Evolutionary conservation across 306 rosid genomes (phyloP).

Genomic region (Dalbergia cultrata): DNA sequence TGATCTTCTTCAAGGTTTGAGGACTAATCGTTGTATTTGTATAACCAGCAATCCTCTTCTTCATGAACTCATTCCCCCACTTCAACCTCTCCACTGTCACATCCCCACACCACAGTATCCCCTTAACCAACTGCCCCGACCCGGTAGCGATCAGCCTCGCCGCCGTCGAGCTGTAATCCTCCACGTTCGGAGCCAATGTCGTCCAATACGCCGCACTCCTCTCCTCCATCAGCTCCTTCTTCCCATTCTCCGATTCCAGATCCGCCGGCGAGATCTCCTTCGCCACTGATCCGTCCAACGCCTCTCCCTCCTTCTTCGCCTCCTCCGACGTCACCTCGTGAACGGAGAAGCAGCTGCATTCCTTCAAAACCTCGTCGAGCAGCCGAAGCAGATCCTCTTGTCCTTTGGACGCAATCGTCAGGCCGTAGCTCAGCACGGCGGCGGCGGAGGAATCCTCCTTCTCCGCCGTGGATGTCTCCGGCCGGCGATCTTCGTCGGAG

Average conservation of each 20-base stretch:
- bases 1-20: constrained; percentile 73
- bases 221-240: constrained; percentile 75
- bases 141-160: constrained; percentile 81
- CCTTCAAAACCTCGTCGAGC: constrained; percentile 67
- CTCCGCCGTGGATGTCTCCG: neutral
- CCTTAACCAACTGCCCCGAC: constrained; percentile 79
- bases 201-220: constrained; percentile 88
- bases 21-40: constrained; percentile 67
- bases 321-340: constrained; percentile 68
- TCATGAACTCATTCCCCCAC: constrained; percentile 86
- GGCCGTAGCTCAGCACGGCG: constrained; percentile 70
- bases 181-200: constrained; percentile 97
- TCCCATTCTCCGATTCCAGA: constrained; percentile 56
- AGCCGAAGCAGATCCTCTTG: constrained; percentile 69
- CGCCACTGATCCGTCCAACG: constrained; percentile 70
- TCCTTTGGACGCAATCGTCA: constrained; percentile 89
- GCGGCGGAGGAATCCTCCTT: neutral
- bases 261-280: constrained; percentile 71
- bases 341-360: constrained; percentile 68
- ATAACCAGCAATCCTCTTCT: constrained; percentile 62
- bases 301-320: constrained; percentile 71
- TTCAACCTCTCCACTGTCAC: constrained; percentile 88
- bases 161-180: constrained; percentile 74
- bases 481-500: constrained; percentile 42
- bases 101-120: constrained; percentile 97